A percentile compares a stretch with the other conserved stretches of the same genome.
phyloP scores from a whole-genome alignment of 2,329 filamentous ascomycete genomes.

The Hypoxylon sp. region DNA sequence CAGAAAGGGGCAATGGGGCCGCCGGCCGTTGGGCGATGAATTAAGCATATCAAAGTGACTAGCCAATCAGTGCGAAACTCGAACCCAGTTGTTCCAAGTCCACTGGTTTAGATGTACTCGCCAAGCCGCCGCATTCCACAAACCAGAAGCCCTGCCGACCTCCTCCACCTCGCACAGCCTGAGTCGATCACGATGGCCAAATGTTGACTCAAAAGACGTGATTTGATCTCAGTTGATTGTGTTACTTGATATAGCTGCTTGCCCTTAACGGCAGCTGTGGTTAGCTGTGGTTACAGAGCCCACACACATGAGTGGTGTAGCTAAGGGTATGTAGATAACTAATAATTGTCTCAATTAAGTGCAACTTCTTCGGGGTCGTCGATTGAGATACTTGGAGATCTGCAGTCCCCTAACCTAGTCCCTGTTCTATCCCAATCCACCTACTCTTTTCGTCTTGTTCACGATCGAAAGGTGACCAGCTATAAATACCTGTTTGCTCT shows the following conservation, averaged over 20 bases:
- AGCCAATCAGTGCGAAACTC: constrained; percentile 37
- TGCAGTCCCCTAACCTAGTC: constrained; percentile 27
- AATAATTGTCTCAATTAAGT: constrained; percentile 22
- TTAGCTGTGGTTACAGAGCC: constrained; percentile 33
- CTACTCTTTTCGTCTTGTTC: constrained; percentile 38
- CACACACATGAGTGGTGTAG: constrained; percentile 31
- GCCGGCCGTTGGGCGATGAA: constrained; percentile 31
- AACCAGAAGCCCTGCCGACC: constrained; percentile 37
- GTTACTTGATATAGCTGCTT: constrained; percentile 33
- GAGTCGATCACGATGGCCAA: constrained; percentile 38
- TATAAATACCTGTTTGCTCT: constrained; percentile 37
- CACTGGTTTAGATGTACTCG: constrained; percentile 39
- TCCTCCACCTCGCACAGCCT: constrained; percentile 38
- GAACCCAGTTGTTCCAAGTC: constrained; percentile 31
- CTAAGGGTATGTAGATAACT: constrained; percentile 19
- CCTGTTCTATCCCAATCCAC: constrained; percentile 30
- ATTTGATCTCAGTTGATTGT: constrained; percentile 29
- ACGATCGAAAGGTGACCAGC: constrained; percentile 23
- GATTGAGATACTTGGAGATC: constrained; percentile 37
- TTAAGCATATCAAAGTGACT: constrained; percentile 36
- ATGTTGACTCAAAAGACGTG: constrained; percentile 35
- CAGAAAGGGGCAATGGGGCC: constrained; percentile 29
- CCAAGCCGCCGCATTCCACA: constrained; percentile 41
- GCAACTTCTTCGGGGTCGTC: constrained; percentile 35
- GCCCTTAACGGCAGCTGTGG: constrained; percentile 38